Percentiles rank a stretch among this genome's conserved stretches.
Evolutionary conservation across 2,329 filamentous ascomycete genomes (phyloP).

Genomic region (Falciphora oryzae): DNA sequence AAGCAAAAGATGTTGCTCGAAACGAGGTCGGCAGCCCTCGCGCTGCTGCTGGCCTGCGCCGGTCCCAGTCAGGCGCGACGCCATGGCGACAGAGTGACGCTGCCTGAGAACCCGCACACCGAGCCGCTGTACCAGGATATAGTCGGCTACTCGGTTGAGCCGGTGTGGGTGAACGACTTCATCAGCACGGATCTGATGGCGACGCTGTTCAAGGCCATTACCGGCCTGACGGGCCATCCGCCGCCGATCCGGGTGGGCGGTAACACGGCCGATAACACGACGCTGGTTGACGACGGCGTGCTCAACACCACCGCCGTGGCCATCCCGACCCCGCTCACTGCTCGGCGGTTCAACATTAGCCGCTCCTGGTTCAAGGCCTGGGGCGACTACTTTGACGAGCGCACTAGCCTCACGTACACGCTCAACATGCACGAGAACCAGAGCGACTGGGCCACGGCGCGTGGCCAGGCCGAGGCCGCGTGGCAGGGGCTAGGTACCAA

Average conservation of each 20-base stretch:
- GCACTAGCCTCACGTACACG: conserved; percentile 15
- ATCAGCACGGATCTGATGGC: conserved; percentile 6
- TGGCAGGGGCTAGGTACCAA: conserved; percentile 19
- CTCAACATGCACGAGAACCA: conserved; percentile 15
- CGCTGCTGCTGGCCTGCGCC: background rate
- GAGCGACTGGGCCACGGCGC: conserved; percentile 11
- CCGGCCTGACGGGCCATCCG: background rate
- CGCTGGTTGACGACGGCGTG: background rate
- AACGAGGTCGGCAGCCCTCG: background rate
- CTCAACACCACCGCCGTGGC: conserved; percentile 16
- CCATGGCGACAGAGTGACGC: conserved; percentile 8
- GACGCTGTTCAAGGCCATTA: conserved; percentile 3
- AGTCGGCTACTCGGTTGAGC: conserved; percentile 8
- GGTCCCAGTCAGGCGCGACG: conserved; percentile 1
- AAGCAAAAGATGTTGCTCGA: background rate
- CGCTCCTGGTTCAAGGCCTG: conserved; percentile 13
- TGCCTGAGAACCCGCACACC: conserved; percentile 7
- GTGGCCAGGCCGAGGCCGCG: conserved; percentile 22
- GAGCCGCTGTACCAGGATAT: conserved; percentile 6
- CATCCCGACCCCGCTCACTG: conserved; percentile 16
- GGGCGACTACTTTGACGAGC: conserved; percentile 6
- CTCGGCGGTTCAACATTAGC: conserved; percentile 14
- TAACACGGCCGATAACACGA: conserved; percentile 9
- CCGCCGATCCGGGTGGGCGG: conserved; percentile 12
- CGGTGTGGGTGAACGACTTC: conserved; percentile 10